phyloP scores from a whole-genome alignment of 2,329 filamentous ascomycete genomes.

The Monosporascus sp. region DNA sequence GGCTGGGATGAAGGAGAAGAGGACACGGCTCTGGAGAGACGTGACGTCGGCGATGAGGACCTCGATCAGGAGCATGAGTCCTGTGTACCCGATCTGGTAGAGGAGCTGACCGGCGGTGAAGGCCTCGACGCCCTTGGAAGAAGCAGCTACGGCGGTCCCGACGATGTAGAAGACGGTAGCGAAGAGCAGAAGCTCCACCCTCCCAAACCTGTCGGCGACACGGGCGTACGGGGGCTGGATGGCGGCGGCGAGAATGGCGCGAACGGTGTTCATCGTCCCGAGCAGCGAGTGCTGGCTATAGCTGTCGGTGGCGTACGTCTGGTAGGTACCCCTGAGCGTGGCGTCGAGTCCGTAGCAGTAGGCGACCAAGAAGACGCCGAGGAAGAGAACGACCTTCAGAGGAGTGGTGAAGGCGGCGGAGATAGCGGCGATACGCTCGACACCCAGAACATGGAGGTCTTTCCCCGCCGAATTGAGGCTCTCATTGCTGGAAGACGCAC shows the following conservation, averaged over 20 bases:
- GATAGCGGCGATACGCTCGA: slow-evolving; percentile 47
- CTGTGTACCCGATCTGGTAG: slow-evolving; percentile 61
- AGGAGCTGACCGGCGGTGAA: slow-evolving; percentile 55
- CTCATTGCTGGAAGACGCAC: neutral
- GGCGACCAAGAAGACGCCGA: slow-evolving; percentile 52
- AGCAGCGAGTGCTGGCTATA: slow-evolving; percentile 50
- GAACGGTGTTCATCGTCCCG: slow-evolving; percentile 53
- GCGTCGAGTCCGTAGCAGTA: slow-evolving; percentile 57
- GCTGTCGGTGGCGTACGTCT: slow-evolving; percentile 48
- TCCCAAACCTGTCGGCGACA: slow-evolving; percentile 58
- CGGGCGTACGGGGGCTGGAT: slow-evolving; percentile 55
- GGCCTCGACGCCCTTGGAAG: slow-evolving; percentile 39
- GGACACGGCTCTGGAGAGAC: slow-evolving; percentile 55
- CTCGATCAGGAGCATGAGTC: slow-evolving; percentile 55
- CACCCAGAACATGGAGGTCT: slow-evolving; percentile 34
- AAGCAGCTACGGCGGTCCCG: slow-evolving; percentile 53
- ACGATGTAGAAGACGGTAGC: slow-evolving; percentile 51
- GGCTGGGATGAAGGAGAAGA: slow-evolving; percentile 61
- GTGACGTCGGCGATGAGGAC: slow-evolving; percentile 61
- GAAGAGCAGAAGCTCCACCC: slow-evolving; percentile 51
- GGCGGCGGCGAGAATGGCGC: slow-evolving; percentile 55
- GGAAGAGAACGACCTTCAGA: slow-evolving; percentile 48
- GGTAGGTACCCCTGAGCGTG: slow-evolving; percentile 46
- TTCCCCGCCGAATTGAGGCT: neutral
- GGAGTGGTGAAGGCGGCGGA: slow-evolving; percentile 37